Base-by-base conservation (phyloP, 208 protist genomes). In the Novymonas esmeraldas region DNA sequence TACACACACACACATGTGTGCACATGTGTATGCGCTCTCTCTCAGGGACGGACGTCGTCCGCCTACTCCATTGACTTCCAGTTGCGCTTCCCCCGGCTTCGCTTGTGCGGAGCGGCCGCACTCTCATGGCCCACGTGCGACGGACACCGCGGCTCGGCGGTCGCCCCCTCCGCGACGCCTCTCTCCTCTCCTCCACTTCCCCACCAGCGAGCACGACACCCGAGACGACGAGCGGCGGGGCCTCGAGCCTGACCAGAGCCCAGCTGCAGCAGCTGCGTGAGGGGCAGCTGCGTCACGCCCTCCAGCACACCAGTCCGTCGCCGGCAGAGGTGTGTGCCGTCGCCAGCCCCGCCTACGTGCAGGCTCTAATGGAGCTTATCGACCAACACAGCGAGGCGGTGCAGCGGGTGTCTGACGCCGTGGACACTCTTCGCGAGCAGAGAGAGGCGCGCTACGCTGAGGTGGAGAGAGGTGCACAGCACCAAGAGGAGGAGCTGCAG, bases 401-500 rank as follows among this genome's bases (percentile, higher is more conserved):
- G 28, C 49, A 56, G 24, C 52, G 55, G 34, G 22, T 82, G 24
- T 38, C 28, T 10, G 4, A 0, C 0, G 41, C 34, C 4, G 45
- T 83, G 0, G 68, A 79, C 20, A 20, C 9, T 0, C 22, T 79
- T 58, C 66, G 42, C 5, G 6, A 2, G 0, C 59, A 50, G 41
- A 67, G 72, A 1, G 76, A 78, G 52, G 9, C 31, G 20, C 69
- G 67, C 14, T 64, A 67, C 36, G 57, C 55, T 10, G 73, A 82
- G 3, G 63, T 81, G 41, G 55, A 69, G 16, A 38, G 44, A 14
- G 74, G 66, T 9, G 56, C 67, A 26, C 70, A 55, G 26, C 57
- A 64, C 24, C 73, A 77, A 9, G 81, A 79, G 58, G 67, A 50
- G 24, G 81, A 76, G 41, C 66, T 84, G 58, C 73, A 81, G 26